These are phyloP conservation scores for Triadica sebifera DNA, from an alignment of 345 rosid genomes.

Conservation along the genomic window DNA sequence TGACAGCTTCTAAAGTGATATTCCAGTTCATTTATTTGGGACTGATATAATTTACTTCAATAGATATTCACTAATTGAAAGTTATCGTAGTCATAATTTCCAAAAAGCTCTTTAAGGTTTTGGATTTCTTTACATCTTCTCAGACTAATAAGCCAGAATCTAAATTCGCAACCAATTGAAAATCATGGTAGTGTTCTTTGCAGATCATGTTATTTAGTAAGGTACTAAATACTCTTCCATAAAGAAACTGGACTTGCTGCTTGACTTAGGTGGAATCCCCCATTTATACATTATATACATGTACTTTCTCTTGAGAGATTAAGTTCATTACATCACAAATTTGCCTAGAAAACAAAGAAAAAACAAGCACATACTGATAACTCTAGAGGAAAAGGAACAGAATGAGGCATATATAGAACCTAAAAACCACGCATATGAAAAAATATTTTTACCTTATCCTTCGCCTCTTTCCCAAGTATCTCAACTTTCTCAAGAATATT, in stretches of 20 bases:
- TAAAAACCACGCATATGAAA: no score
- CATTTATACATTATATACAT: no score
- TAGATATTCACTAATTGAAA: no score
- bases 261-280: no score
- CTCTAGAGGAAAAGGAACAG: neutral
- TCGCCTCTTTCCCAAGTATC: no score
- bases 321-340: neutral
- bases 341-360: neutral
- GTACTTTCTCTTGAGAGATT: no score
- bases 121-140: no score
- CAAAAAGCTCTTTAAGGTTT: no score
- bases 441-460: constrained; percentile 21
- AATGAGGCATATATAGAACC: no score
- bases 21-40: neutral
- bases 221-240: neutral
- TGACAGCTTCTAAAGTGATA: neutral
- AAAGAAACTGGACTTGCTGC: neutral
- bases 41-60: neutral
- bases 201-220: neutral
- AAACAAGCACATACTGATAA: neutral
- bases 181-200: neutral
- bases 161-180: no score
- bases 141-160: no score
- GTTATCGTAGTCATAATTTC: no score
- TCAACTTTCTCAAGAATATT: constrained; percentile 35